These are phyloP conservation scores for Colletotrichum lupini DNA, from an alignment of 2,329 filamentous ascomycete genomes.

Conservation along the genomic window DNA sequence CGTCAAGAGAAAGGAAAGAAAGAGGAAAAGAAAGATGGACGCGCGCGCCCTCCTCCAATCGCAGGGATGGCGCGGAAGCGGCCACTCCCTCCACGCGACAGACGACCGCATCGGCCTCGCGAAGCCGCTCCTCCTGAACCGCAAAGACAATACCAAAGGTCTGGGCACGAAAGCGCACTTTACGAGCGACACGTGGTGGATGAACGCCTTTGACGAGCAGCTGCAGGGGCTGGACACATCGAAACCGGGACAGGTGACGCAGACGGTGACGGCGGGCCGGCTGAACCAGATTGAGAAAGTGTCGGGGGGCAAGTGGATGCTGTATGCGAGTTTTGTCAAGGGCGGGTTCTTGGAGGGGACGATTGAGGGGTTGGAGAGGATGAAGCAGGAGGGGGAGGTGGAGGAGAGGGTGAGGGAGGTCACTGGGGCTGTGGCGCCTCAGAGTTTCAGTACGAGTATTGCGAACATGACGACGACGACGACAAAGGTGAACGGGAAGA, in stretches of 20 bases:
- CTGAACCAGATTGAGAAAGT: slow-evolving; percentile 67
- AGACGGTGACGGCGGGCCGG: slow-evolving; percentile 65
- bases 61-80: slow-evolving; percentile 91
- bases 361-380: slow-evolving; percentile 49
- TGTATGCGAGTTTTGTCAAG: slow-evolving; percentile 88
- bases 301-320: slow-evolving; percentile 66
- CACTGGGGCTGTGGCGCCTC: slow-evolving; percentile 26
- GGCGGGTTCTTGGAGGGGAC: slow-evolving; percentile 84
- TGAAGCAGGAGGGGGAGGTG: slow-evolving; percentile 31
- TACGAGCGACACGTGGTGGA: slow-evolving; percentile 92
- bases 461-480: background rate
- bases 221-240: slow-evolving; percentile 81
- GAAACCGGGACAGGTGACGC: slow-evolving; percentile 64
- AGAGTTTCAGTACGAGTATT: slow-evolving; percentile 33
- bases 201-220: slow-evolving; percentile 92
- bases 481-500: slow-evolving; percentile 58
- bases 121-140: slow-evolving; percentile 84
- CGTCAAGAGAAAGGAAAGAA: background rate
- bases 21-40: slow-evolving; percentile 69
- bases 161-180: slow-evolving; percentile 80
- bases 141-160: slow-evolving; percentile 84
- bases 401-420: slow-evolving; percentile 31
- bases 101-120: slow-evolving; percentile 80
- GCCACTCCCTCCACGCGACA: slow-evolving; percentile 85
- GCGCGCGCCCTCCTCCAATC: slow-evolving; percentile 83